Evolutionary conservation across 495 filamentous ascomycete species (phyloP), one percentile per base, ranked within the genome.

Genomic region (Thozetella sp.): DNA sequence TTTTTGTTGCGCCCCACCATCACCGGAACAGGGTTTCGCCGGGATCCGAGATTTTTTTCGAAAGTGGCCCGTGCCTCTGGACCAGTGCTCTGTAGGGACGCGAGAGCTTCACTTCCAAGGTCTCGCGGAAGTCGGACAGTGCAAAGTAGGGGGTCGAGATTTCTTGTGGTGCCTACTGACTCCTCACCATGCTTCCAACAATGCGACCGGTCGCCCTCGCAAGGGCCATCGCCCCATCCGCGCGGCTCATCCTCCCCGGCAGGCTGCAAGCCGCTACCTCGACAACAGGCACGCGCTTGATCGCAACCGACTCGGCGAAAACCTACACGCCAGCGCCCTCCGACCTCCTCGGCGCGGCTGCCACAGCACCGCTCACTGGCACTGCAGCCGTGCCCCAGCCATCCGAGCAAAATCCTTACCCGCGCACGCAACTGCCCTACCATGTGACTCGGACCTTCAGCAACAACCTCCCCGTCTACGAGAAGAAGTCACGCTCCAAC

Each of bases 391-490:
- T 24, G 51, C 53, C 17, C 11, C 53, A 37, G 15, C 12, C 54
- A 15, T 2, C 30, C 19, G 48, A 56, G 54, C 34, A 62, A 23
- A 50, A 57, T 55, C 25, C 54, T 51, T 24, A 60, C 43, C 51
- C 50, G 15, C 58, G 53, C 48, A 59, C 50, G 60, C 34, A 60
- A 48, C 27, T 61, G 43, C 83, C 87, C 22, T 99, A 93, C 82
- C 85, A 86, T 61, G 81, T 99, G 55, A 76, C 78, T 54, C 90
- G 90, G 51, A 94, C 91, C 4, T 71, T 66, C 10, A 87, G 86
- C 22, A 86, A 89, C 55, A 85, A 93, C 62, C 74, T 93, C 1
- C 87, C 92, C 13, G 84, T 98, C n/a, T 99, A 99, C 72, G 76
- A 87, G 2, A 48, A 48, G 43, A 3, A 11, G 9, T 9, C 43